Percentiles rank a stretch among this genome's conserved stretches.
These are phyloP conservation scores for Marsdenia floribunda DNA, from an alignment of 257 asterid species.

Conservation along the genomic window DNA sequence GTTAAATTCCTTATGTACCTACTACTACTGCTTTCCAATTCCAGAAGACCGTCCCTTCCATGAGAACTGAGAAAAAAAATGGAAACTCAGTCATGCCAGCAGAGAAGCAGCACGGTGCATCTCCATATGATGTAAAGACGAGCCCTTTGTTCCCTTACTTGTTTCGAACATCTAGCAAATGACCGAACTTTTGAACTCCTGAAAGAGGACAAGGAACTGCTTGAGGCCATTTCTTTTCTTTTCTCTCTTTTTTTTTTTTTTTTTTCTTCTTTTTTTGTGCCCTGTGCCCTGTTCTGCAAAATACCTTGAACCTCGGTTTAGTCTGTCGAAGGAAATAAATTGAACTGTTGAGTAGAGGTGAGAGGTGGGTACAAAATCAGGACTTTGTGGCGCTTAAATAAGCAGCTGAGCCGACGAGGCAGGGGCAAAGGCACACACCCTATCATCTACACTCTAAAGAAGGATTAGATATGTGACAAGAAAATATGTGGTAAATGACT, in stretches of 20 bases:
- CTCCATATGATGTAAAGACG: conserved; percentile 83
- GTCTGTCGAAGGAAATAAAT: too few species aligned
- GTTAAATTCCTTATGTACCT: neutral
- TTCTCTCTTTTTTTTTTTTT: neutral
- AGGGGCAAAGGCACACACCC: neutral
- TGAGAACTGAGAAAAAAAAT: neutral
- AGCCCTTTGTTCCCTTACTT: conserved; percentile 60
- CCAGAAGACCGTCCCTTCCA: neutral
- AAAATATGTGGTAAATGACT: conserved; percentile 40
- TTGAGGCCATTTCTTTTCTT: conserved; percentile 30
- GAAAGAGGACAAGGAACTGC: conserved; percentile 18
- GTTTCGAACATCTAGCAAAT: conserved; percentile 59
- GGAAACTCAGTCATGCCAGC: conserved; percentile 36
- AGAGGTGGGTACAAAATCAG: conserved; percentile 7
- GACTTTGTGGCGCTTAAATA: conserved; percentile 9
- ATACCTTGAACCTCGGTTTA: too few species aligned
- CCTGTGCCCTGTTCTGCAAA: too few species aligned
- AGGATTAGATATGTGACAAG: conserved; percentile 23
- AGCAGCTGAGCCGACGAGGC: neutral
- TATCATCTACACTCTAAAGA: too few species aligned
- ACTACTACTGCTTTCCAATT: neutral
- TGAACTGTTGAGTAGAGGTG: conserved; percentile 11
- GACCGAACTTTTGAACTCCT: conserved; percentile 50
- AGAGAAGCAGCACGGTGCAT: conserved; percentile 62
- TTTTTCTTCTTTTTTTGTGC: too few species aligned